A percentile compares a stretch with the other conserved stretches of the same genome.
phyloP scores from a whole-genome alignment of 2,329 filamentous ascomycete species.

The Cladophialophora immunda region DNA sequence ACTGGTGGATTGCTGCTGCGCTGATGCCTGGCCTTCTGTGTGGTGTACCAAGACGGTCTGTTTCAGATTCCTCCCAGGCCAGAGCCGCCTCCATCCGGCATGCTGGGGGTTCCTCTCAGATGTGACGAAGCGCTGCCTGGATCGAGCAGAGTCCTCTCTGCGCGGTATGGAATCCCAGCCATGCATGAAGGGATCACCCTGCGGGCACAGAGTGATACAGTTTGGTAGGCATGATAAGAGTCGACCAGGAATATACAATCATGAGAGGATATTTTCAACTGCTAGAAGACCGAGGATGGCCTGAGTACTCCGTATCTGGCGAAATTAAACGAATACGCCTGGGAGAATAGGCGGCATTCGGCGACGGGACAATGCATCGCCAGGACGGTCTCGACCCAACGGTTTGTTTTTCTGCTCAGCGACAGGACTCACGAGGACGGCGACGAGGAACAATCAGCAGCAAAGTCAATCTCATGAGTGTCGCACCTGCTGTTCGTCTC shows the following conservation, averaged over 20 bases:
- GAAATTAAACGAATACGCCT: background rate
- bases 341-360: background rate
- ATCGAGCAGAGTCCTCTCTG: background rate
- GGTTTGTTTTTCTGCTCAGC: background rate
- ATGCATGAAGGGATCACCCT: background rate
- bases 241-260: background rate
- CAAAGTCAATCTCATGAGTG: background rate
- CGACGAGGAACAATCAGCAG: no score
- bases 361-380: no score
- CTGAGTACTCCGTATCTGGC: background rate
- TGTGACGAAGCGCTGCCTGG: background rate
- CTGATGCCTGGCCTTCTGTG: background rate
- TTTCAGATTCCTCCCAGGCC: conserved; percentile 14
- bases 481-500: background rate
- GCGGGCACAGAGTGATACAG: background rate
- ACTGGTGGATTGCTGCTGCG: background rate
- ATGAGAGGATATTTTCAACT: background rate
- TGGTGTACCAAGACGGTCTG: background rate
- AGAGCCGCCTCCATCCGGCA: background rate
- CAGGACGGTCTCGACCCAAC: background rate
- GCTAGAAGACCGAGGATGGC: background rate
- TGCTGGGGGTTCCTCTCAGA: conserved; percentile 3
- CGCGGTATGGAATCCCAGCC: background rate
- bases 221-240: background rate
- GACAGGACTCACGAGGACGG: background rate